phyloP scores from a whole-genome alignment of 345 rosid genomes.

The Limnanthes douglasii region DNA sequence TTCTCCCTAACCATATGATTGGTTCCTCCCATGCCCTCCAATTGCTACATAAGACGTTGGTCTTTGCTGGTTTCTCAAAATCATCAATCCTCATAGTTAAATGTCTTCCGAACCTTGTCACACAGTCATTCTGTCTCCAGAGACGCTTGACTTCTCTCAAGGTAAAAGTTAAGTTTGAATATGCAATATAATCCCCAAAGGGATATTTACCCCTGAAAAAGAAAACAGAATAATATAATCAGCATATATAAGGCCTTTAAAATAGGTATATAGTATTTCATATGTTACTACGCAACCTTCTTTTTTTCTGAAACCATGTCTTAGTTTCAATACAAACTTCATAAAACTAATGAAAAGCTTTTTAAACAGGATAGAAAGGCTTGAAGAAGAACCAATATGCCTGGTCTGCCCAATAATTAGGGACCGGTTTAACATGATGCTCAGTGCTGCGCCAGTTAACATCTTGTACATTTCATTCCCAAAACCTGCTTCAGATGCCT shows the following conservation, averaged over 20 bases:
- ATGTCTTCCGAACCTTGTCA: constrained; percentile 43
- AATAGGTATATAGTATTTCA: background rate
- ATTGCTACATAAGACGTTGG: constrained; percentile 73
- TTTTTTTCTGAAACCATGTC: too few relatives aligned
- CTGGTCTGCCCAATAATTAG: constrained; percentile 99
- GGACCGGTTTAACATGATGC: constrained; percentile 85
- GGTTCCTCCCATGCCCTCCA: constrained; percentile 87
- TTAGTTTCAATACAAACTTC: too few relatives aligned
- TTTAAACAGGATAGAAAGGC: constrained; percentile 36
- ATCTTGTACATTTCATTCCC: constrained; percentile 99
- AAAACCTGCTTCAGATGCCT: constrained; percentile 94
- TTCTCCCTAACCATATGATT: constrained; percentile 58
- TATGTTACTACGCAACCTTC: background rate
- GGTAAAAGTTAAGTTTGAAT: constrained; percentile 60
- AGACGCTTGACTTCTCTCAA: constrained; percentile 78
- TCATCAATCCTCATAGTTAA: constrained; percentile 82
- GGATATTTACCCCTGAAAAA: constrained; percentile 75
- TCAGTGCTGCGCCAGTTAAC: constrained; percentile 77
- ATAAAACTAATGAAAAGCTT: too few relatives aligned
- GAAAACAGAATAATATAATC: constrained; percentile 9
- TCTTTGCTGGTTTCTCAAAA: constrained; percentile 72
- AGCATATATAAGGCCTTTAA: constrained; percentile 7
- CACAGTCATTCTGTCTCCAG: constrained; percentile 69
- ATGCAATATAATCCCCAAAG: constrained; percentile 77
- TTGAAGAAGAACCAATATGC: constrained; percentile 98